phyloP scores from a whole-genome alignment of 1,284 basidiomycete genomes.

The Trametes versicolor region DNA sequence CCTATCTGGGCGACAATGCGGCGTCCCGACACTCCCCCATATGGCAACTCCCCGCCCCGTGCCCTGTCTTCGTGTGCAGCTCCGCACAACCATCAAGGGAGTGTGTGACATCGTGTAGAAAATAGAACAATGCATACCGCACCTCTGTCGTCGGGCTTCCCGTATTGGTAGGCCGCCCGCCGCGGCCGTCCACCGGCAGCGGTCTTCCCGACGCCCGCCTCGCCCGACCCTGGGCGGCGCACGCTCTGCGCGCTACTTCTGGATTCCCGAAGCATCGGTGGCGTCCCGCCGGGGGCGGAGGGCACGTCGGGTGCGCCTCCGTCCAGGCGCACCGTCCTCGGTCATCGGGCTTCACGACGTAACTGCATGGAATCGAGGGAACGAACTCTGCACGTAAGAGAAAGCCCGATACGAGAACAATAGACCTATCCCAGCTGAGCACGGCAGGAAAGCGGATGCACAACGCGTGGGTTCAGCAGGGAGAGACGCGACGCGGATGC shows the following conservation, averaged over 20 bases:
- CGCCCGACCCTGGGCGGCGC: conserved; percentile 10
- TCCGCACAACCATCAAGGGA: conserved; percentile 22
- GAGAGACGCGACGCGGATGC: too few relatives aligned
- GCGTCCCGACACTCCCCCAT: conserved; percentile 17
- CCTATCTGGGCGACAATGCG: conserved; percentile 22
- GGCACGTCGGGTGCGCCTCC: background rate
- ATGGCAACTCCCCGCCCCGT: conserved; percentile 25
- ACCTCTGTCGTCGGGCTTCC: conserved; percentile 22
- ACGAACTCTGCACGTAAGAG: too few relatives aligned
- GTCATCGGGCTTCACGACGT: background rate
- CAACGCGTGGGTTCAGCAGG: too few relatives aligned
- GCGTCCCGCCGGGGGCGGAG: conserved; percentile 8
- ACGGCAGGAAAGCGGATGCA: too few relatives aligned
- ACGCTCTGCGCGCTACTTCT: background rate
- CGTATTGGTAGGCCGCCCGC: conserved; percentile 15
- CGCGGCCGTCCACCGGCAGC: conserved; percentile 16
- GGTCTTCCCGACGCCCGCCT: conserved; percentile 16
- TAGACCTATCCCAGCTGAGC: too few relatives aligned
- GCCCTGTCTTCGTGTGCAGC: conserved; percentile 29
- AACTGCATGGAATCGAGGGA: too few relatives aligned
- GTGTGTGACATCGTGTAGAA: background rate
- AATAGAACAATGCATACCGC: conserved; percentile 10
- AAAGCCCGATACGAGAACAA: too few relatives aligned
- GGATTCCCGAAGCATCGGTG: conserved; percentile 13
- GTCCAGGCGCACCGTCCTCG: background rate